phyloP scores from a whole-genome alignment of 345 rosid species.

The Pistacia vera region DNA sequence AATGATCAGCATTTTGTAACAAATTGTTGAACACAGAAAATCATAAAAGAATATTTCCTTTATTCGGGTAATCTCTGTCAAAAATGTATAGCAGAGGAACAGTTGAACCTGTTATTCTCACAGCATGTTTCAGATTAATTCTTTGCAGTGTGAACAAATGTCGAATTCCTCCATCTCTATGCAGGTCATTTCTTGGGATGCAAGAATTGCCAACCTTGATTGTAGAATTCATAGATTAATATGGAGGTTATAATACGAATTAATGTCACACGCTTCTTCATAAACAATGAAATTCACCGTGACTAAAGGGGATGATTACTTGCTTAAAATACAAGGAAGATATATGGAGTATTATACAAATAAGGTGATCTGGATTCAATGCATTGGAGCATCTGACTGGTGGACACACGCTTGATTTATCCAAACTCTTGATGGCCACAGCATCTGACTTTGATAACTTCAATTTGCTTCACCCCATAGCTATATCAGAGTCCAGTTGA shows the following conservation, averaged over 20 bases:
- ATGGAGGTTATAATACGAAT: background rate
- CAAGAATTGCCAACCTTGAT: slow-evolving; percentile 23
- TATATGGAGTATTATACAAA: slow-evolving; percentile 4
- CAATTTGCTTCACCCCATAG: too few relatives aligned
- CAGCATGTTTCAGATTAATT: background rate
- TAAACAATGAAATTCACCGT: slow-evolving; percentile 8
- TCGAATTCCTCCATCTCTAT: background rate
- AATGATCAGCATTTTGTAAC: background rate
- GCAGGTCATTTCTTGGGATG: background rate
- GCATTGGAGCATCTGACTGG: slow-evolving; percentile 5
- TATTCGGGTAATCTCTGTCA: background rate
- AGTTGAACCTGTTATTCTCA: background rate
- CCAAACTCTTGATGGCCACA: slow-evolving; percentile 4
- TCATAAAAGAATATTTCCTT: background rate
- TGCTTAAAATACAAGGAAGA: slow-evolving; percentile 20
- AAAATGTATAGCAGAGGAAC: background rate
- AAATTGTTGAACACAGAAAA: background rate
- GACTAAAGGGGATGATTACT: slow-evolving; percentile 8
- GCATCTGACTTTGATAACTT: slow-evolving; percentile 5
- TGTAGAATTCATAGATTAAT: slow-evolving; percentile 2
- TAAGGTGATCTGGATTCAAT: slow-evolving; percentile 27
- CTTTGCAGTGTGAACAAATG: background rate
- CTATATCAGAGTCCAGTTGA: too few relatives aligned
- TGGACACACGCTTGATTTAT: slow-evolving; percentile 5
- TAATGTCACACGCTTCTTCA: slow-evolving; percentile 23